phyloP scores from a whole-genome alignment of 306 rosid genomes.

The Clitoria ternatea region DNA sequence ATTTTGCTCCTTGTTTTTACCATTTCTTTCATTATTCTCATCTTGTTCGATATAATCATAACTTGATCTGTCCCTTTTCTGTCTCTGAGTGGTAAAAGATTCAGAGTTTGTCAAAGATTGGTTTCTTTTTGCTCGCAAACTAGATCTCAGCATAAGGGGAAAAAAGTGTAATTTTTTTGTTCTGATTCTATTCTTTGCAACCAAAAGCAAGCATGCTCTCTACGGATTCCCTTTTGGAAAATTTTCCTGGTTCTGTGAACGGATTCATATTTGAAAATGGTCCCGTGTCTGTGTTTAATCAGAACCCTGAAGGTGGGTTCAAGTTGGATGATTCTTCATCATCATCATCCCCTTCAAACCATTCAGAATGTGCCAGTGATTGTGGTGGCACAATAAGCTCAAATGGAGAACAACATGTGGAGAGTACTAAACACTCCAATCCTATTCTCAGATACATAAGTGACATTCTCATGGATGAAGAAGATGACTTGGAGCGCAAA shows the following conservation, averaged over 20 bases:
- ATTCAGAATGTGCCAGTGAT: constrained; percentile 23
- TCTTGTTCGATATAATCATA: neutral
- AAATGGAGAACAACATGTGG: constrained; percentile 36
- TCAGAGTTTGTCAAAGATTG: constrained; percentile 21
- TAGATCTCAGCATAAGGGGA: constrained; percentile 15
- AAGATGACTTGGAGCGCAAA: constrained; percentile 62
- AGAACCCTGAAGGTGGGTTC: constrained; percentile 25
- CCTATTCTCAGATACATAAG: constrained; percentile 56
- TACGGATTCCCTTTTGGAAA: constrained; percentile 45
- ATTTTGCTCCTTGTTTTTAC: neutral
- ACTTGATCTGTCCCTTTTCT: neutral
- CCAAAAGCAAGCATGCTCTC: constrained; percentile 21
- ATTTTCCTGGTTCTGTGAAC: constrained; percentile 32
- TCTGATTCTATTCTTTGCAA: neutral
- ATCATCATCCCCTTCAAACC: constrained; percentile 26
- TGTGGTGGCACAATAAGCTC: constrained; percentile 24
- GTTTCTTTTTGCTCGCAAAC: too few species aligned
- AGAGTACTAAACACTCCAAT: constrained; percentile 54
- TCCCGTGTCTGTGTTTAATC: constrained; percentile 20
- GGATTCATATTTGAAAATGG: constrained; percentile 38
- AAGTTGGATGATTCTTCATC: constrained; percentile 24
- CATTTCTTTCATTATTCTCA: neutral
- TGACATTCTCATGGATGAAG: constrained; percentile 79
- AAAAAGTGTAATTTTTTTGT: neutral
- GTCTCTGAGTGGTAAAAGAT: constrained; percentile 32